Evolutionary conservation across 495 filamentous ascomycete species (phyloP).

Genomic region (Lindgomyces ingoldianus): DNA sequence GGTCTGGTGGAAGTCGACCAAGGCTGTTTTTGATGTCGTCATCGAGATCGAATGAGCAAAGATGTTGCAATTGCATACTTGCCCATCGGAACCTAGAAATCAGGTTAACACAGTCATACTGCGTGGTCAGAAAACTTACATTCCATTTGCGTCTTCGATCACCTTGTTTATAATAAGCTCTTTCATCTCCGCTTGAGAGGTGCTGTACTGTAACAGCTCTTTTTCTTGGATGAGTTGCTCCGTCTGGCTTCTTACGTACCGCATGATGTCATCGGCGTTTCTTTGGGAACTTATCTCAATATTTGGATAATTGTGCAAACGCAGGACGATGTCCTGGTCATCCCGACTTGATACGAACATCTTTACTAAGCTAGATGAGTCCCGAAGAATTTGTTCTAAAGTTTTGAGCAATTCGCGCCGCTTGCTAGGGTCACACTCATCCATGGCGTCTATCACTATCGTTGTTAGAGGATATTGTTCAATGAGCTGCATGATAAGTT

Average conservation of each 20-base stretch:
- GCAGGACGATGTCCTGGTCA: constrained; percentile 44
- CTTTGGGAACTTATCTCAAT: constrained; percentile 39
- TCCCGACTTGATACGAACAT: constrained; percentile 48
- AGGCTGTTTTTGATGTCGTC: constrained; percentile 32
- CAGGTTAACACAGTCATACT: constrained; percentile 1
- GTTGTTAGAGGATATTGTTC: constrained; percentile 35
- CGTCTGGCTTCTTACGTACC: constrained; percentile 38
- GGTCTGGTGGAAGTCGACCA: constrained; percentile 37
- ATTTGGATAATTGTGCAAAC: constrained; percentile 39
- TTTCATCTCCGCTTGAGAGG: constrained; percentile 18
- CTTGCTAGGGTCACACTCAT: constrained; percentile 47
- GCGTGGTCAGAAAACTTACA: constrained; percentile 35
- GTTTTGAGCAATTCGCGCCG: constrained; percentile 44
- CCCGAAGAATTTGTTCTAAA: constrained; percentile 39
- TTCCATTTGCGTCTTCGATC: constrained; percentile 40
- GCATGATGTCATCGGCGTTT: constrained; percentile 42
- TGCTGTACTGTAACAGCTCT: constrained; percentile 11
- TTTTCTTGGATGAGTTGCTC: constrained; percentile 26
- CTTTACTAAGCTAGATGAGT: constrained; percentile 43
- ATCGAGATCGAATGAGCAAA: constrained; percentile 37
- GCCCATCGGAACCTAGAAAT: constrained; percentile 45
- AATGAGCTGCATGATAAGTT: constrained; percentile 20
- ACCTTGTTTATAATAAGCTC: constrained; percentile 38
- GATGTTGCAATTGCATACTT: constrained; percentile 42
- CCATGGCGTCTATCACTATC: constrained; percentile 52